A percentile compares a stretch with the other conserved stretches of the same genome.
Evolutionary conservation across 352 stramenopile species (phyloP).

Genomic region (Plasmopara muralis): DNA sequence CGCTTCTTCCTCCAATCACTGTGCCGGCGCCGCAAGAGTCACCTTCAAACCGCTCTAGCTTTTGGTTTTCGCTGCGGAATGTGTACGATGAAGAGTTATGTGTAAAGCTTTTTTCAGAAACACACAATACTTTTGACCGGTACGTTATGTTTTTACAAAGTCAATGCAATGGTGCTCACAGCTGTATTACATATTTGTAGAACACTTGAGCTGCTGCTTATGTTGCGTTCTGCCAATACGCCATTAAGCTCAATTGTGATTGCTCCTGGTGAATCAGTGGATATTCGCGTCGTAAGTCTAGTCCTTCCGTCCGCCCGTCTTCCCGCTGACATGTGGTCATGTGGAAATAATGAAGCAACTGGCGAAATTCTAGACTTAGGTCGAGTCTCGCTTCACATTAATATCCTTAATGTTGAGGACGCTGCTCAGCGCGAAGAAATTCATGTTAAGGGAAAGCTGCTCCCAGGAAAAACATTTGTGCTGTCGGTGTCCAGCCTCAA

Average conservation of each 20-base stretch:
- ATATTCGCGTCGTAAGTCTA: slow-evolving; percentile 78
- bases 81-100: slow-evolving; percentile 81
- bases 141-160: slow-evolving; percentile 17
- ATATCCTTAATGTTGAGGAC: slow-evolving; percentile 51
- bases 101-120: slow-evolving; percentile 50
- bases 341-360: slow-evolving; percentile 25
- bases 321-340: slow-evolving; percentile 35
- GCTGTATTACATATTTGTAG: slow-evolving; percentile 18
- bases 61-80: slow-evolving; percentile 83
- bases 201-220: slow-evolving; percentile 65
- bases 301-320: slow-evolving; percentile 61
- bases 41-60: slow-evolving; percentile 50
- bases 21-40: slow-evolving; percentile 54
- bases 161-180: slow-evolving; percentile 7
- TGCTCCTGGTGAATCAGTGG: slow-evolving; percentile 70
- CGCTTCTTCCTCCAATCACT: slow-evolving; percentile 65
- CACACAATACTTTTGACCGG: slow-evolving; percentile 38
- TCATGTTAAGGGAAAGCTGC: slow-evolving; percentile 60
- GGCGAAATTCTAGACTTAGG: slow-evolving; percentile 58
- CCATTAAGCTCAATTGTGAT: slow-evolving; percentile 54
- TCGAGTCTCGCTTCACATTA: slow-evolving; percentile 60
- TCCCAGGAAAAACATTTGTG: slow-evolving; percentile 76
- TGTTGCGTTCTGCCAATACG: slow-evolving; percentile 80
- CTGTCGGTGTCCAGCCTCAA: slow-evolving; percentile 73
- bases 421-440: slow-evolving; percentile 63